A percentile compares a stretch with the other conserved stretches of the same genome.
Evolutionary conservation across 495 filamentous ascomycete species (phyloP).

Genomic region (Talaromyces nanjingensis): DNA sequence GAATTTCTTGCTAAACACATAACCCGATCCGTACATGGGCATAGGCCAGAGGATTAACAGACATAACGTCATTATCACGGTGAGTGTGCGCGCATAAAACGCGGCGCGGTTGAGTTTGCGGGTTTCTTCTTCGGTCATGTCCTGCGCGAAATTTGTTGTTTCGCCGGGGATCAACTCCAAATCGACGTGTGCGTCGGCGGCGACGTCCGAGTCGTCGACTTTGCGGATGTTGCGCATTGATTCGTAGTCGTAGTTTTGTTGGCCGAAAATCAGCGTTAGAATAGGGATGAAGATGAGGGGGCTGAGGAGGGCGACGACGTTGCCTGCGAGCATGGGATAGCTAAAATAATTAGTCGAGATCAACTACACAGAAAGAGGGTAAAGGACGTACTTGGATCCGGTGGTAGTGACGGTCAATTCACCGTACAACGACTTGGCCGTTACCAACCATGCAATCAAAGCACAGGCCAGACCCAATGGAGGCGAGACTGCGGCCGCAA

Average conservation of each 20-base stretch:
- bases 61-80: constrained; percentile 65
- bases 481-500: constrained; percentile 67
- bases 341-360: constrained; percentile 17
- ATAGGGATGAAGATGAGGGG: constrained; percentile 74
- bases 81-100: constrained; percentile 72
- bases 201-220: constrained; percentile 76
- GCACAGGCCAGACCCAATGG: constrained; percentile 69
- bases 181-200: constrained; percentile 60
- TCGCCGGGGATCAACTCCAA: constrained; percentile 62
- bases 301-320: constrained; percentile 71
- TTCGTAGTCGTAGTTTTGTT: constrained; percentile 84
- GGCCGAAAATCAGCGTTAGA: constrained; percentile 65
- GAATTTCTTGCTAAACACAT: constrained; percentile 85
- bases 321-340: constrained; percentile 86
- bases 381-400: constrained; percentile 64
- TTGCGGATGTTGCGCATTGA: constrained; percentile 78
- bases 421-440: constrained; percentile 70
- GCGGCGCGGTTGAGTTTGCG: constrained; percentile 63
- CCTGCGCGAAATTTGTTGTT: constrained; percentile 20
- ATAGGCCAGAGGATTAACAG: constrained; percentile 90
- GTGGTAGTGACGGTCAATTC: constrained; percentile 66
- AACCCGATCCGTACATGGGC: constrained; percentile 82
- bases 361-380: no score
- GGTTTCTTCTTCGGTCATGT: constrained; percentile 53
- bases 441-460: constrained; percentile 86